phyloP scores from a whole-genome alignment of 2,329 filamentous ascomycete genomes.

The Aspergillus intermedius region DNA sequence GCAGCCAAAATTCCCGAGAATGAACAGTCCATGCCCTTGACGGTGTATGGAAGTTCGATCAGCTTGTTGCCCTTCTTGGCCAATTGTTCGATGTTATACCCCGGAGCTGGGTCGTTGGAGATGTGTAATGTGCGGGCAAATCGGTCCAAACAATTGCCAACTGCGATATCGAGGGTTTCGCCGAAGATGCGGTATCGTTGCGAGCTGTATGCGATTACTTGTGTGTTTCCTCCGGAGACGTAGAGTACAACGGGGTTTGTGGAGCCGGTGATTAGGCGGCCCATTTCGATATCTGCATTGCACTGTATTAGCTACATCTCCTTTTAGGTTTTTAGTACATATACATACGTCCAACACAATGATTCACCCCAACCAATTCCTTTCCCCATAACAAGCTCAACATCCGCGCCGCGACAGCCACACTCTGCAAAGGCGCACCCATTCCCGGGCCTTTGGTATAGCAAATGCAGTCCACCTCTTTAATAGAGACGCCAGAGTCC shows the following conservation, averaged over 20 bases:
- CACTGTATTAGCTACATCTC: conserved; percentile 1
- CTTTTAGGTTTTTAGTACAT: background rate
- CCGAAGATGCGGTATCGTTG: conserved; percentile 96
- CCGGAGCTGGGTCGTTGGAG: conserved; percentile 90
- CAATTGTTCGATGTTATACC: conserved; percentile 96
- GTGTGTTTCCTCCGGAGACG: conserved; percentile 91
- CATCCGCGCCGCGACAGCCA: conserved; percentile 78
- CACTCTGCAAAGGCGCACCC: conserved; percentile 83
- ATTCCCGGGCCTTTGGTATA: conserved; percentile 95
- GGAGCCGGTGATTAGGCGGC: conserved; percentile 82
- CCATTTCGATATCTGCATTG: conserved; percentile 85
- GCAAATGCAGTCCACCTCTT: conserved; percentile 83
- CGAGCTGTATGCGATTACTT: conserved; percentile 94
- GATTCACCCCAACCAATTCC: conserved; percentile 90
- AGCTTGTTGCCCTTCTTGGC: conserved; percentile 67
- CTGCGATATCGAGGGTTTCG: conserved; percentile 93
- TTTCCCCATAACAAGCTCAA: conserved; percentile 78
- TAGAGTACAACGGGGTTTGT: conserved; percentile 91
- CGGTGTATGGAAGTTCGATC: conserved; percentile 85
- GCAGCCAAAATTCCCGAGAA: conserved; percentile 87
- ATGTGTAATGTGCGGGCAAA: conserved; percentile 89
- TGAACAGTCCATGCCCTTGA: conserved; percentile 98
- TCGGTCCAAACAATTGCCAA: conserved; percentile 93
- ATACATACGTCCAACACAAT: conserved; percentile 75
- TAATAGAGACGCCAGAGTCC: conserved; percentile 55